These are phyloP conservation scores for Saccharomyces pastorianus DNA, from an alignment of 1,139 yeast genomes.

Conservation along the genomic window DNA sequence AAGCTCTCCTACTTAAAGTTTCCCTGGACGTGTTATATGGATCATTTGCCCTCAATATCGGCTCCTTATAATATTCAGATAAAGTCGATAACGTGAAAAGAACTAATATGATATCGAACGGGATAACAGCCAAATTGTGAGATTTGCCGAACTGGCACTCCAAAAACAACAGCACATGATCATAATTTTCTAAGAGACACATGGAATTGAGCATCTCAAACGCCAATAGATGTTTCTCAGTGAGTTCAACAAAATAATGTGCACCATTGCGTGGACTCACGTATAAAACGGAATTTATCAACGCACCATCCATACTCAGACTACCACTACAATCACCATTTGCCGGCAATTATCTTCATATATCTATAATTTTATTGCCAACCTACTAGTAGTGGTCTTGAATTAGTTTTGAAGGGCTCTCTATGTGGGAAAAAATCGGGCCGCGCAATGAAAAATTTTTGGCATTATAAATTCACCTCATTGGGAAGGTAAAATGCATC, in stretches of 20 bases:
- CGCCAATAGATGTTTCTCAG: conserved; percentile 13
- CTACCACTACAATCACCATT: conserved; percentile 1
- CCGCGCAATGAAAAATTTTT: conserved; percentile 5
- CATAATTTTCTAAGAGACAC: conserved; percentile 24
- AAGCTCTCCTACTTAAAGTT: conserved; percentile 17
- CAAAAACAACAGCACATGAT: conserved; percentile 18
- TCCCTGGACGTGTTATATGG: conserved; percentile 22
- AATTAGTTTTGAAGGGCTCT: background rate
- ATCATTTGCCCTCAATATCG: conserved; percentile 16
- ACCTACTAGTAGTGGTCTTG: background rate
- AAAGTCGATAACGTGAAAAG: conserved; percentile 24
- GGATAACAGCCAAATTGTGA: conserved; percentile 15
- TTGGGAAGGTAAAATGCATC: background rate
- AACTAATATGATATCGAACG: conserved; percentile 24
- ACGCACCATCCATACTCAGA: background rate
- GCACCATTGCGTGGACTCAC: conserved; percentile 7
- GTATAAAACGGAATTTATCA: background rate
- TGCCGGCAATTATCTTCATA: background rate
- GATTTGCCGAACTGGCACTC: conserved; percentile 16
- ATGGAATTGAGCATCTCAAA: conserved; percentile 28
- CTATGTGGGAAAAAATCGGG: background rate
- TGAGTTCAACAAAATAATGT: conserved; percentile 25
- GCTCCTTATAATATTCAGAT: conserved; percentile 19
- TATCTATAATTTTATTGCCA: background rate
- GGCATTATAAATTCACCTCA: conserved; percentile 3